Evolutionary conservation across 2,329 filamentous ascomycete species (phyloP), one percentile per base, ranked within the genome.

Genomic region (Alternaria arbusti): DNA sequence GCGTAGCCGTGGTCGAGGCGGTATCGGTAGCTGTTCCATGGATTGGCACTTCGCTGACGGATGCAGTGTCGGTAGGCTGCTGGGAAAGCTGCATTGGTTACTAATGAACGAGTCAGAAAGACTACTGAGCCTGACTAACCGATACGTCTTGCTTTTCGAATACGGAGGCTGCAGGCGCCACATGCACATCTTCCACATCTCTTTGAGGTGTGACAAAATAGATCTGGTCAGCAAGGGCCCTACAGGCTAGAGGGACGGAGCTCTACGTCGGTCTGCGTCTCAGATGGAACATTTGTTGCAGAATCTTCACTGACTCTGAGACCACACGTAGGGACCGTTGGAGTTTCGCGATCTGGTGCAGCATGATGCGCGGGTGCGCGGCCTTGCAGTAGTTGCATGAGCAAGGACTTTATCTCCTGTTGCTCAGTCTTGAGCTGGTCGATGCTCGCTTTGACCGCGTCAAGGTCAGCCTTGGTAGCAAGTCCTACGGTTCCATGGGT

Each of bases 331-430:
- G 28, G 28, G 5, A 30, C 30, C 32, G 32, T 36, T 36, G 15
- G 7, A 36, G 32, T 8, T 9, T 5, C 32, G 0, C 3, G 15
- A 36, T 36, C 15, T 36, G 32, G 15, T 36, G 0, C 32, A n/a
- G 32, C 32, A n/a, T 0, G 32, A 0, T 9, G 32, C 32, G 32
- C 8, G 10, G 32, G 2, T 5, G 32, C 0, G 0, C 32, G 7
- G 2, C 1, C 8, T n/a, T 36, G 32, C 32, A 36, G 32, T 1
- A n/a, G 0, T n/a, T n/a, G 32, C 4, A 4, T 36, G 3, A 36
- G 32, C 15, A 36, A 10, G 32, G 32, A 36, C 32, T 30, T 28
- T 2, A 28, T 28, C 26, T 2, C 26, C 2, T 28, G 26, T 12
- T 28, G 26, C 26, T 28, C 26, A 2, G 26, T 2, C 26, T 28